Percentiles rank a stretch among this genome's conserved stretches.
Evolutionary conservation across 345 rosid species (phyloP).

Genomic region (Arabis alpina): DNA sequence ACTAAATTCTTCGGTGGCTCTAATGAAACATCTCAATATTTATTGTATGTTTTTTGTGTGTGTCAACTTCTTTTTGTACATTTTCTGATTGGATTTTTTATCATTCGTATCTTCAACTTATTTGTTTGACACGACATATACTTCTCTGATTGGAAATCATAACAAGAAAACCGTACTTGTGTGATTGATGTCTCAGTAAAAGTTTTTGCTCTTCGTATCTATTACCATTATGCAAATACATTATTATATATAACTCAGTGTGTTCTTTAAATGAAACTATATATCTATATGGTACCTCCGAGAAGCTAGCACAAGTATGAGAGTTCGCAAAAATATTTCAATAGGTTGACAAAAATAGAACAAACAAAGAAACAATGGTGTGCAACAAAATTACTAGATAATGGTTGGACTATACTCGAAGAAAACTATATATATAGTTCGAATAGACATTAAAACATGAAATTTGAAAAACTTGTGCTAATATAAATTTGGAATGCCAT

Average conservation of each 20-base stretch:
- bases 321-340: no score
- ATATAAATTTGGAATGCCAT: no score
- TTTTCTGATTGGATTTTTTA: slow-evolving; percentile 3
- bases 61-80: slow-evolving; percentile 24
- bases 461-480: no score
- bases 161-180: slow-evolving; percentile 40
- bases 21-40: slow-evolving; percentile 9
- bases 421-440: background rate
- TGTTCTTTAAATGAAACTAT: background rate
- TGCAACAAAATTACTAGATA: background rate
- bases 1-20: background rate
- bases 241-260: background rate
- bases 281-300: background rate
- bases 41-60: background rate
- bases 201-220: slow-evolving; percentile 4
- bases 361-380: no score
- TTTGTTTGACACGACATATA: slow-evolving; percentile 40
- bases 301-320: background rate
- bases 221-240: slow-evolving; percentile 8
- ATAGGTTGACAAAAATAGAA: no score
- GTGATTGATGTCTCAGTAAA: slow-evolving; percentile 33
- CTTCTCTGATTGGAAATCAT: slow-evolving; percentile 32
- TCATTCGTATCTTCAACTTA: slow-evolving; percentile 26
- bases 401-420: background rate
- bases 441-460: no score